A percentile compares a stretch with the other conserved stretches of the same genome.
Conservation (phyloP, 805 yeast genomes). For the Monosporozyma siamensis region DNA sequence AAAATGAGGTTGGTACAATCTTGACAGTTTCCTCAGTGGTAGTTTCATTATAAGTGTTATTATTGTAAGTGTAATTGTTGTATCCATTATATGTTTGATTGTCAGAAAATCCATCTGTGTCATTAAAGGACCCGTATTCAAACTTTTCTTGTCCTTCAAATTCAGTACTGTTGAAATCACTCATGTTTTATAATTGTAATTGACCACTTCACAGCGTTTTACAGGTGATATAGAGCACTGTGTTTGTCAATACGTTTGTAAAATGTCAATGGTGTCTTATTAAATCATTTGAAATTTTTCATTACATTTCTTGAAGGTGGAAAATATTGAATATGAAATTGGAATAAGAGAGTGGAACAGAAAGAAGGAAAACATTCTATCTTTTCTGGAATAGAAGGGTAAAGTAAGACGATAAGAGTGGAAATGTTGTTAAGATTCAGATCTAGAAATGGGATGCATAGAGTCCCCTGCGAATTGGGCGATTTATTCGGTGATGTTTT, state of each 20-base stretch:
- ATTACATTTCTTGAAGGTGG: too few relatives aligned
- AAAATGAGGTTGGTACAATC: conserved; percentile 40
- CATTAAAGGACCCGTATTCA: conserved; percentile 1
- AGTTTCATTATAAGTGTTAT: conserved; percentile 4
- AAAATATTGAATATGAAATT: too few relatives aligned
- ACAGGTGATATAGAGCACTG: too few relatives aligned
- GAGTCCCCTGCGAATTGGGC: conserved; percentile 44
- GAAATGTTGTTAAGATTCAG: conserved; percentile 68
- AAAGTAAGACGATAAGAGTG: too few relatives aligned
- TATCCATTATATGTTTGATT: conserved; percentile 6
- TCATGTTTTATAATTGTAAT: too few relatives aligned
- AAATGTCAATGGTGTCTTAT: too few relatives aligned
- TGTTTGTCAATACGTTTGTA: too few relatives aligned
- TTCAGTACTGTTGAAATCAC: conserved; percentile 1
- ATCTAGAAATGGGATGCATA: conserved; percentile 72
- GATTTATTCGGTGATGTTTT: conserved; percentile 39
- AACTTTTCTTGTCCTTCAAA: conserved; percentile 1
- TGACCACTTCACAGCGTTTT: too few relatives aligned
- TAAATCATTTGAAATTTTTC: too few relatives aligned
- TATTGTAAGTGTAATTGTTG: conserved; percentile 4
- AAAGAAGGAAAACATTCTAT: too few relatives aligned
- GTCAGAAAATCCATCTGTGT: background rate
- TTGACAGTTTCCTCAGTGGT: conserved; percentile 21
- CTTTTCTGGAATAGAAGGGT: too few relatives aligned
- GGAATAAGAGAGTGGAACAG: too few relatives aligned